Evolutionary conservation across 2,329 filamentous ascomycete genomes (phyloP).

Genomic region (Tolypocladium album): DNA sequence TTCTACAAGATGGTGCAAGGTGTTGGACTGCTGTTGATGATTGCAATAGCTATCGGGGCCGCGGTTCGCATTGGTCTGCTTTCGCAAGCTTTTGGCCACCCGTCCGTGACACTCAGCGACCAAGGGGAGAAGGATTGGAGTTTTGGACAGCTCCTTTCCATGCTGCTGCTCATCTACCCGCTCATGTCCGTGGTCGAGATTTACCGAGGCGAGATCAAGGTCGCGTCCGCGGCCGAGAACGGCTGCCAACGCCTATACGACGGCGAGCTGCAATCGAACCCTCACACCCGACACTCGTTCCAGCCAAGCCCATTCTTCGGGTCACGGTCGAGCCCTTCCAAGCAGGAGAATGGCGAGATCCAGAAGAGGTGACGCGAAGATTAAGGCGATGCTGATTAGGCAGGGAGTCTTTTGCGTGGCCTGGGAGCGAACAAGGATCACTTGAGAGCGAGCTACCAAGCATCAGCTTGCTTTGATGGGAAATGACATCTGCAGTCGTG

Average conservation of each 20-base stretch:
- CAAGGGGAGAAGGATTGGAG: slow-evolving; percentile 46
- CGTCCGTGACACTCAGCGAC: slow-evolving; percentile 39
- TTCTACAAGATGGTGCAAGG: slow-evolving; percentile 46
- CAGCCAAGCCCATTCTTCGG: slow-evolving; percentile 36
- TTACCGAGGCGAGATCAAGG: slow-evolving; percentile 35
- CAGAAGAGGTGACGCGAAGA: neutral
- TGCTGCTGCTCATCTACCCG: slow-evolving; percentile 49
- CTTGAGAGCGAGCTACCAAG: neutral
- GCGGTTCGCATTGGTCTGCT: slow-evolving; percentile 44
- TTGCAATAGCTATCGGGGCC: slow-evolving; percentile 46
- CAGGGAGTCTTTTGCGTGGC: neutral
- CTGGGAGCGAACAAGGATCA: neutral
- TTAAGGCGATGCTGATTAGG: neutral
- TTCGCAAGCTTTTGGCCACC: slow-evolving; percentile 49
- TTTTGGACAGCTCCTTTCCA: slow-evolving; percentile 51
- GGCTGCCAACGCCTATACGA: slow-evolving; percentile 25
- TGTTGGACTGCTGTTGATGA: slow-evolving; percentile 42
- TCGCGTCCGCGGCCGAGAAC: slow-evolving; percentile 31
- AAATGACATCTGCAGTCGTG: neutral
- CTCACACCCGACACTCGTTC: slow-evolving; percentile 17
- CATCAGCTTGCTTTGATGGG: neutral
- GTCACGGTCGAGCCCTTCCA: slow-evolving; percentile 24
- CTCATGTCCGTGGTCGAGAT: slow-evolving; percentile 51
- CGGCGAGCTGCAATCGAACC: slow-evolving; percentile 26
- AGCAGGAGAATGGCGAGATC: slow-evolving; percentile 11